phyloP scores from a whole-genome alignment of 129 eudicot genomes.

The Centrapalus pauciflorus region DNA sequence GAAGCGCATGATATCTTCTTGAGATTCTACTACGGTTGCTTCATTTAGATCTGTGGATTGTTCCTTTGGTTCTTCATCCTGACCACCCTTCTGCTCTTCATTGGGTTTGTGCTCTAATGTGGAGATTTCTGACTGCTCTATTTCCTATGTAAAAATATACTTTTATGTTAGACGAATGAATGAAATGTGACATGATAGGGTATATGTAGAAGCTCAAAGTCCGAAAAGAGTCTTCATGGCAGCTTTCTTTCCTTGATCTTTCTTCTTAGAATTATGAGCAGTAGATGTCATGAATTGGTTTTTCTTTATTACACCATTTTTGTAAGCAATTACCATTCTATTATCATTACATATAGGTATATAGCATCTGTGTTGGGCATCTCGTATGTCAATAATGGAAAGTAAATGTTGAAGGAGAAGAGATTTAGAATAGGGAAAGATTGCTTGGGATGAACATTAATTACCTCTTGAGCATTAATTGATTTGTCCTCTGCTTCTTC shows the following conservation, averaged over 20 bases:
- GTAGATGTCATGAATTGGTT: neutral
- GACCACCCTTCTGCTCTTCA: constrained; percentile 15
- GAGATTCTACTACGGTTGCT: constrained; percentile 22
- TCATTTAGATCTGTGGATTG: constrained; percentile 16
- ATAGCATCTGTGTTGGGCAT: neutral
- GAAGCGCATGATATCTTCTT: constrained; percentile 22
- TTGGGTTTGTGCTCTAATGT: constrained; percentile 14
- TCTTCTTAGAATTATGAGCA: neutral
- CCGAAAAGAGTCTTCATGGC: constrained; percentile 9
- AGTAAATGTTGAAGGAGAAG: neutral
- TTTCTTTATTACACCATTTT: neutral
- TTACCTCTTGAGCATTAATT: constrained; percentile 17
- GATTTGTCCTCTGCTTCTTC: constrained; percentile 13
- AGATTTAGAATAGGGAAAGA: neutral
- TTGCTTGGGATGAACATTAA: neutral
- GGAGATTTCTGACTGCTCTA: constrained; percentile 15
- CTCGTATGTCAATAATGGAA: neutral
- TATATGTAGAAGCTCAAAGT: neutral
- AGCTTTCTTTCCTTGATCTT: neutral
- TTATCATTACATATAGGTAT: neutral
- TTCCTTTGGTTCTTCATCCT: constrained; percentile 24
- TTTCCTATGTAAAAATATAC: constrained; percentile 6
- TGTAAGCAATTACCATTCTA: neutral
- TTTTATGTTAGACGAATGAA: neutral
- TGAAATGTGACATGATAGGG: neutral